phyloP scores from a whole-genome alignment of 2,329 filamentous ascomycete genomes.

The Nothopassalora personata region DNA sequence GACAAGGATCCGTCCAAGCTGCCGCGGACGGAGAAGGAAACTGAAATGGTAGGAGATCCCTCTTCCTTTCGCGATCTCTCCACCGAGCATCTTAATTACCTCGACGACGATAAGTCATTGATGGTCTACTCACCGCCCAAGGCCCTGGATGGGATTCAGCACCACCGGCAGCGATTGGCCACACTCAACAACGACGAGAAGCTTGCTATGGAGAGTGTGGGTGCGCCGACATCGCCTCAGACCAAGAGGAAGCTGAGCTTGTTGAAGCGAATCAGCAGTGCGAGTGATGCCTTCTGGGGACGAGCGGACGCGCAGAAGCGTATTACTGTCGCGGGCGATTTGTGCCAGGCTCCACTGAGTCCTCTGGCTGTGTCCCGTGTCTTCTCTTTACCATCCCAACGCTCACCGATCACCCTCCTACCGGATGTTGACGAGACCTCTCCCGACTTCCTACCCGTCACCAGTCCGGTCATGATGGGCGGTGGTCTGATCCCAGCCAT shows the following conservation, averaged over 20 bases:
- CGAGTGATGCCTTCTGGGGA: slow-evolving; percentile 9
- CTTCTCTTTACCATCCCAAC: background rate
- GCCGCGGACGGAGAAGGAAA: slow-evolving; percentile 90
- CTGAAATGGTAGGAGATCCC: slow-evolving; percentile 60
- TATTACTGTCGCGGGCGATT: background rate
- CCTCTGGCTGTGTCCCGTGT: background rate
- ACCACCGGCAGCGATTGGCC: background rate
- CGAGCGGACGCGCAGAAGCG: background rate
- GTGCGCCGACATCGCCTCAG: background rate
- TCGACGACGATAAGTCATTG: slow-evolving; percentile 16
- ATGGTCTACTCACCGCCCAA: slow-evolving; percentile 25
- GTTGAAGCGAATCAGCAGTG: slow-evolving; percentile 8
- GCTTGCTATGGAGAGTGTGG: slow-evolving; percentile 16
- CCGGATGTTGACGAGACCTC: background rate
- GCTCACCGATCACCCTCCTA: background rate
- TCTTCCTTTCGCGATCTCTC: slow-evolving; percentile 16
- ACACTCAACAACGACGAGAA: slow-evolving; percentile 9
- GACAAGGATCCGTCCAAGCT: slow-evolving; percentile 98
- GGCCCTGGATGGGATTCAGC: slow-evolving; percentile 22
- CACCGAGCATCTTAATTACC: slow-evolving; percentile 6
- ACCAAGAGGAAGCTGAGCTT: slow-evolving; percentile 13
- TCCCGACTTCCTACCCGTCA: background rate
- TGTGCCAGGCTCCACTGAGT: background rate
- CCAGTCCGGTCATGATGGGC: background rate
- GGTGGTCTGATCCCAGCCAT: background rate